Evolutionary conservation across 2,329 filamentous ascomycete genomes (phyloP), one percentile per base, ranked within the genome.

Genomic region (Diaporthe australafricana): DNA sequence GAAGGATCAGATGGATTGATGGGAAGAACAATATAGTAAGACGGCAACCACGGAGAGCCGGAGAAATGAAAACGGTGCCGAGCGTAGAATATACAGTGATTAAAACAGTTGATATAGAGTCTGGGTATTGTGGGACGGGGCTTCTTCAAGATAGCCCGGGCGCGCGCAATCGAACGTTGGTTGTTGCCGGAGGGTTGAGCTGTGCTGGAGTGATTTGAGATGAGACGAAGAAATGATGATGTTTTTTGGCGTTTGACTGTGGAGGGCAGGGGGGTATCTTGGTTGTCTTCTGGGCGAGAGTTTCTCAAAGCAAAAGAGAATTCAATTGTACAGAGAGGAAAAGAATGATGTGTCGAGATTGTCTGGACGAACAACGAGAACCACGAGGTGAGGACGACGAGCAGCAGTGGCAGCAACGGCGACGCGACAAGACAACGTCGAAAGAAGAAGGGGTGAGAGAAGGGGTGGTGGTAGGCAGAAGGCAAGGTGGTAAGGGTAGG

Each of bases 51-150:
- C 30, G 60, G 42, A 8, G 14, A 50, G 60, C 45, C 60, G 60
- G 60, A 68, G 50, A 68, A 68, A 48, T 57, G 66, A 68, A 68
- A 30, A 50, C 30, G 66, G 25, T 57, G 66, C 66, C 52, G 52
- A 68, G 52, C 66, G 66, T 57, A 57, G 40, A 68, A 68, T 57
- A 69, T 57, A 69, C 67, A 69, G 67, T 69, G 67, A 69, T 69
- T 69, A 60, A 42, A 55, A 45, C 27, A 68, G 40, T 56, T 52
- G 30, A 40, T 60, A 69, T 40, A 22, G 40, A 40, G 30, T 16
- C 53, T 60, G 48, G 47, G 38, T n/a, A n/a, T 27, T 35, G 42
- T n/a, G 53, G 27, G 45, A 27, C n/a, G 45, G 53, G 67, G 30
- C 67, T 69, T 69, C 53, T 60, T 69, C 53, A 60, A 69, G 67